These are phyloP conservation scores for Calonectria crousiana DNA, from an alignment of 2,329 filamentous ascomycete genomes.

Conservation along the genomic window DNA sequence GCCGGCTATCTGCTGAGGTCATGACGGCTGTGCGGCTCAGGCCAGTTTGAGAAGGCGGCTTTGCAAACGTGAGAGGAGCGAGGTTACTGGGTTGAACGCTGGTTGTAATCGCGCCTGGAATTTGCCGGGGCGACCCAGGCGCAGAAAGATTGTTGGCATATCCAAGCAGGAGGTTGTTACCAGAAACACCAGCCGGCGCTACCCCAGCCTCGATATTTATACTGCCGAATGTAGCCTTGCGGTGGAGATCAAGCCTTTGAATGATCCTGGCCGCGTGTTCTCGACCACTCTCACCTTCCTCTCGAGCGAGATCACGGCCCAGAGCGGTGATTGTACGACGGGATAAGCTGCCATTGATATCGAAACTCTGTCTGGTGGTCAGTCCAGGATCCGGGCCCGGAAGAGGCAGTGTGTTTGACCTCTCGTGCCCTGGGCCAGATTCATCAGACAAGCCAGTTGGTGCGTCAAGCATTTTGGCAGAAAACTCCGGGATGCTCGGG, in stretches of 20 bases:
- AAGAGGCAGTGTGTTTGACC: constrained; percentile 73
- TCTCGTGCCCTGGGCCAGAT: constrained; percentile 60
- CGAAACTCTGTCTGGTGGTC: constrained; percentile 76
- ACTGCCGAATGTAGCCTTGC: constrained; percentile 75
- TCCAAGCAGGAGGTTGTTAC: constrained; percentile 81
- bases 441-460: constrained; percentile 70
- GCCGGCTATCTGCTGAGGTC: constrained; percentile 80
- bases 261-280: constrained; percentile 92
- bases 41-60: constrained; percentile 85
- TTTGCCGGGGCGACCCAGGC: constrained; percentile 44
- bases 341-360: constrained; percentile 66
- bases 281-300: constrained; percentile 80
- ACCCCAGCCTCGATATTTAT: constrained; percentile 54
- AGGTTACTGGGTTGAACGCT: constrained; percentile 71
- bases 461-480: constrained; percentile 80
- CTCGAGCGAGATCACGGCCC: constrained; percentile 61
- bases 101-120: constrained; percentile 49
- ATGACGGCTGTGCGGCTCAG: constrained; percentile 88
- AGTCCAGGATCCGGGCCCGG: constrained; percentile 68
- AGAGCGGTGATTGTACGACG: constrained; percentile 69
- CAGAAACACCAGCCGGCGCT: constrained; percentile 82
- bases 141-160: constrained; percentile 52
- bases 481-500: constrained; percentile 89
- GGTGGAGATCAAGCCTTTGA: constrained; percentile 90
- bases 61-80: constrained; percentile 85